Evolutionary conservation across 108 stramenopile genomes (phyloP).

Genomic region (Aurantiochytrium sp.): DNA sequence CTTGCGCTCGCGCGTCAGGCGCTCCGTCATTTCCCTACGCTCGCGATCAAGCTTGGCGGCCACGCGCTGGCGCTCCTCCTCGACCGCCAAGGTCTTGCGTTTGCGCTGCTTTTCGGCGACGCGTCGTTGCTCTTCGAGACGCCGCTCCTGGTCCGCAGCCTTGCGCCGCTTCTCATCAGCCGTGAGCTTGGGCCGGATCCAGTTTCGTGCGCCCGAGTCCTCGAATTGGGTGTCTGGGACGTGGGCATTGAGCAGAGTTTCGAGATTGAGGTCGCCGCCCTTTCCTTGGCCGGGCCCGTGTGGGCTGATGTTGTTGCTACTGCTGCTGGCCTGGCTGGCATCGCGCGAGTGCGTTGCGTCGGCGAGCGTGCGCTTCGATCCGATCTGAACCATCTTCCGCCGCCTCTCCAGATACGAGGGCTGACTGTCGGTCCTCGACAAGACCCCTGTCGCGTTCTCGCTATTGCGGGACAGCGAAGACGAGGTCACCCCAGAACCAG

Average conservation of each 20-base stretch:
- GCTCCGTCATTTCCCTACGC: neutral
- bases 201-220: neutral
- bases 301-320: too few relatives aligned
- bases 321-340: too few relatives aligned
- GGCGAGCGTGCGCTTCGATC: neutral
- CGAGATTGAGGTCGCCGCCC: neutral
- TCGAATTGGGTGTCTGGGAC: neutral
- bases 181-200: neutral
- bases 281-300: too few relatives aligned
- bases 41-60: neutral
- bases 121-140: neutral
- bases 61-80: neutral
- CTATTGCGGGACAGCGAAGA: too few relatives aligned
- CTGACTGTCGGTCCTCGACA: too few relatives aligned
- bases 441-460: too few relatives aligned
- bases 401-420: neutral
- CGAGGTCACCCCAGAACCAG: too few relatives aligned
- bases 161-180: neutral
- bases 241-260: neutral
- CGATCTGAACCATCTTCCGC: neutral
- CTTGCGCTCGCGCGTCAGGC: neutral
- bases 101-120: neutral
- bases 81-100: neutral
- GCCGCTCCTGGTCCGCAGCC: neutral
- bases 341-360: too few relatives aligned